Percentiles rank a stretch among this genome's conserved stretches.
Evolutionary conservation across 2,329 filamentous ascomycete genomes (phyloP).

Genomic region (Colletotrichum noveboracense): DNA sequence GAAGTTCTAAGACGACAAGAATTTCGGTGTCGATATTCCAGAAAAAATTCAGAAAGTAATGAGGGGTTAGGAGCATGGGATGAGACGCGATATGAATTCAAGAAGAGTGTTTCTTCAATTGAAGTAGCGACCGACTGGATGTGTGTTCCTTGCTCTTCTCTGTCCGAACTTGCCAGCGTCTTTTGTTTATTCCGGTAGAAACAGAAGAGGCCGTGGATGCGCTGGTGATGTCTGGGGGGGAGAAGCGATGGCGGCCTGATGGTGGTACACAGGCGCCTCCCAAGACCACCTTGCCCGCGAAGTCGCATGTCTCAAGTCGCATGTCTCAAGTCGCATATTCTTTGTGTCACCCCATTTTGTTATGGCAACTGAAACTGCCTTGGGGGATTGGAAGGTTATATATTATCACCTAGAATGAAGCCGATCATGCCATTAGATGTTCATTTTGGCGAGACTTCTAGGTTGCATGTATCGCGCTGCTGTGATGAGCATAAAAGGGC

Average conservation of each 20-base stretch:
- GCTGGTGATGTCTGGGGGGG: not conserved
- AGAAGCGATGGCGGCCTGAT: no score
- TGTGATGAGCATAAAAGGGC: not conserved
- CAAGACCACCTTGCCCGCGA: no score
- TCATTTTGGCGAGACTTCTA: not conserved
- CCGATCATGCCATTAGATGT: not conserved
- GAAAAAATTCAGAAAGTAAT: no score
- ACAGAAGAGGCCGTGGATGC: not conserved
- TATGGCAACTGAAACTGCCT: no score
- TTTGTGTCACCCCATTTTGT: no score
- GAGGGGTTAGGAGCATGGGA: not conserved
- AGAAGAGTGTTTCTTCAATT: not conserved
- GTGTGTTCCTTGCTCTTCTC: not conserved
- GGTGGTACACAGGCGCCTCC: no score
- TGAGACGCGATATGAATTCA: not conserved
- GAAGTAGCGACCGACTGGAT: not conserved
- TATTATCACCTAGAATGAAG: no score
- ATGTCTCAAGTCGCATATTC: no score
- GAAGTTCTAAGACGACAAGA: not conserved
- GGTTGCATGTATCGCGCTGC: not conserved
- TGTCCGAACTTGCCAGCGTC: not conserved
- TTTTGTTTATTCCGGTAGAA: accelerated
- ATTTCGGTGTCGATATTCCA: no score
- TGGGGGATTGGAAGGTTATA: no score
- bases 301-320: no score